Percentiles rank a stretch among this genome's conserved stretches.
Conservation (phyloP, 2,329 filamentous ascomycete species). For the Colletotrichum sp. region DNA sequence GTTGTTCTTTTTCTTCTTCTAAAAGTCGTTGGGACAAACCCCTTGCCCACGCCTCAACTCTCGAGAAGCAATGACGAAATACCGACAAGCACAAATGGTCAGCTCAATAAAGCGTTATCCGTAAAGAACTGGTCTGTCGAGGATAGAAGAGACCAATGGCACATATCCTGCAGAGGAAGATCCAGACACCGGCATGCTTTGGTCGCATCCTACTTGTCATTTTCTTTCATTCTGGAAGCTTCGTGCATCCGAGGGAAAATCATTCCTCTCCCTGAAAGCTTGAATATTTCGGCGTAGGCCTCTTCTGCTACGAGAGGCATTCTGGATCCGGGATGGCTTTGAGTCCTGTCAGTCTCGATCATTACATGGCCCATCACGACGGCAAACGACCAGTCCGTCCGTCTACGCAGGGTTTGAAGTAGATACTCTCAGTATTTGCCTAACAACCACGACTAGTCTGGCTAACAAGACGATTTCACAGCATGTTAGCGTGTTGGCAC, state of each 20-base stretch:
- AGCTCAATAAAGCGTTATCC: background rate
- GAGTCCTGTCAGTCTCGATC: background rate
- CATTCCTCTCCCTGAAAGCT: background rate
- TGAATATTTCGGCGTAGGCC: background rate
- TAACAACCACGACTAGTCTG: background rate
- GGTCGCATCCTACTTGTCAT: background rate
- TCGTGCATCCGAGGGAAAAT: background rate
- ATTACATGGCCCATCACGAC: fast-evolving
- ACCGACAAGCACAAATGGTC: background rate
- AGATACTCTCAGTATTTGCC: background rate
- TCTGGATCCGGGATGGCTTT: background rate
- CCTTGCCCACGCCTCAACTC: background rate
- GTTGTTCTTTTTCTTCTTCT: background rate
- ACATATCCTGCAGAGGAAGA: background rate
- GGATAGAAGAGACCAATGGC: background rate
- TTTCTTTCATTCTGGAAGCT: background rate
- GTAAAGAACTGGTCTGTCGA: background rate
- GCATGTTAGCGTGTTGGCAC: too few species aligned
- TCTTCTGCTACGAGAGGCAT: background rate
- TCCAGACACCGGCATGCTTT: background rate
- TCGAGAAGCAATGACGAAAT: background rate
- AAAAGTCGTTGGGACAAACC: too few species aligned
- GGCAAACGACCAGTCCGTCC: fast-evolving
- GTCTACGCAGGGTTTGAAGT: background rate
- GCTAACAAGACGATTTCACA: background rate